Percentiles rank a stretch among this genome's conserved stretches.
Conservation (phyloP, 805 yeast genomes). For the Candida gorgasii region DNA sequence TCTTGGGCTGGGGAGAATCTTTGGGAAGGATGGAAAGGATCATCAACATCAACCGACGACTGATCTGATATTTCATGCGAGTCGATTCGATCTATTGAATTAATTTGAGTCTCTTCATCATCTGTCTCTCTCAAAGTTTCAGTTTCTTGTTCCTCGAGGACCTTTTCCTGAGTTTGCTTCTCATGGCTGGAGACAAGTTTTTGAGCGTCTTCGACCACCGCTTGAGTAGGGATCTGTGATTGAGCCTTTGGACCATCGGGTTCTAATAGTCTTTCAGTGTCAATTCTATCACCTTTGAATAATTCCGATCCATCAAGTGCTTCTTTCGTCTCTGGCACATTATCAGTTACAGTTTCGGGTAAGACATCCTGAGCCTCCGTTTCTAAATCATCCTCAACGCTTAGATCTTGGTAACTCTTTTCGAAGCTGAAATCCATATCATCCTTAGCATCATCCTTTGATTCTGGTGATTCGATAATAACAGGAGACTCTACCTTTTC, state of each 20-base stretch:
- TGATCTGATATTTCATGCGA: slow-evolving; percentile 17
- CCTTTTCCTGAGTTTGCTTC: too few relatives aligned
- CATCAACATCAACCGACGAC: slow-evolving; percentile 13
- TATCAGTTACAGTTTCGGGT: background rate
- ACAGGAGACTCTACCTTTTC: slow-evolving; percentile 19
- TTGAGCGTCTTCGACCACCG: too few relatives aligned
- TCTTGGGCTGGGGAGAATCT: background rate
- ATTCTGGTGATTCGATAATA: slow-evolving; percentile 17
- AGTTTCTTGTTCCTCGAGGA: slow-evolving; percentile 7
- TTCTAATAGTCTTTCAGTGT: too few relatives aligned
- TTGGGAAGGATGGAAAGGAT: background rate
- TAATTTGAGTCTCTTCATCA: slow-evolving; percentile 2
- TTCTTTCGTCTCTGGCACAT: background rate
- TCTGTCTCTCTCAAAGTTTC: slow-evolving; percentile 10
- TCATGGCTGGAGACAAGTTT: too few relatives aligned
- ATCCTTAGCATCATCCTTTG: slow-evolving; percentile 4
- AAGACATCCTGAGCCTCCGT: slow-evolving; percentile 9
- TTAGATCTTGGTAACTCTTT: slow-evolving; percentile 37
- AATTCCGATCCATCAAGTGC: background rate
- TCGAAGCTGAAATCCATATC: slow-evolving; percentile 40
- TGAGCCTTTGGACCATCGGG: too few relatives aligned
- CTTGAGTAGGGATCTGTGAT: too few relatives aligned
- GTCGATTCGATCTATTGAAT: slow-evolving; percentile 14
- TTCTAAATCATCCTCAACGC: slow-evolving; percentile 41
- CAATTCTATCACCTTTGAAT: background rate